Percentiles rank a stretch among this genome's conserved stretches.
These are phyloP conservation scores for Dioszegia aurantiaca DNA, from an alignment of 768 basidiomycete genomes.

Conservation along the genomic window DNA sequence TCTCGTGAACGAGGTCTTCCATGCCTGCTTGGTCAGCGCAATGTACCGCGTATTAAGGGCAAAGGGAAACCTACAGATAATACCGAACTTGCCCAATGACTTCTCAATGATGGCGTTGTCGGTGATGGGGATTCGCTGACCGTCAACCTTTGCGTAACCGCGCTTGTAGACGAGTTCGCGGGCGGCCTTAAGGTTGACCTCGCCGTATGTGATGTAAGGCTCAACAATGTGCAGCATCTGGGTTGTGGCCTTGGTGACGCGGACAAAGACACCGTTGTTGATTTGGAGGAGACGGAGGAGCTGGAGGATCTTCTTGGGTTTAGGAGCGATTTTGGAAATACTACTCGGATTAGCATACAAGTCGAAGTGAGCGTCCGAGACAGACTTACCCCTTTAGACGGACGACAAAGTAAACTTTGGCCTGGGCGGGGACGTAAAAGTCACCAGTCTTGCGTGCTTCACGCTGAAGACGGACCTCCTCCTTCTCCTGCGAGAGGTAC, in stretches of 20 bases:
- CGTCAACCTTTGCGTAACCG: slow-evolving; percentile 96
- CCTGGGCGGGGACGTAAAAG: slow-evolving; percentile 94
- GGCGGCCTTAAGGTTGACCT: slow-evolving; percentile 84
- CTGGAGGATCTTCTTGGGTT: slow-evolving; percentile 98
- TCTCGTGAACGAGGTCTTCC: slow-evolving; percentile 97
- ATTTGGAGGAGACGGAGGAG: slow-evolving; percentile 98
- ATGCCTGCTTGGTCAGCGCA: slow-evolving; percentile 53
- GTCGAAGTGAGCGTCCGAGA: background rate
- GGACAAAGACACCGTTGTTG: slow-evolving; percentile 98
- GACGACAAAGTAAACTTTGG: slow-evolving; percentile 96
- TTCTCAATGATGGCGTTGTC: slow-evolving; percentile 93
- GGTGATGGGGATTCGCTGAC: slow-evolving; percentile 91
- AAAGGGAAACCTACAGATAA: slow-evolving; percentile 63
- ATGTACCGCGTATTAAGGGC: background rate
- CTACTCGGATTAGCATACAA: slow-evolving; percentile 54
- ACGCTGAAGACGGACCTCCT: slow-evolving; percentile 92
- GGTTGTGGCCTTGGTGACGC: slow-evolving; percentile 90
- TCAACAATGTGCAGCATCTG: slow-evolving; percentile 98
- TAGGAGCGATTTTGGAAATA: slow-evolving; percentile 99
- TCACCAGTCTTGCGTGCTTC: slow-evolving; percentile 86
- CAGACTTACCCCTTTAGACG: slow-evolving; percentile 88
- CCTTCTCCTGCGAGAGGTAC: slow-evolving; percentile 85
- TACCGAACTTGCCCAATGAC: slow-evolving; percentile 85
- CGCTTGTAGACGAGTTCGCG: slow-evolving; percentile 99
- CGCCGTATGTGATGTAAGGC: slow-evolving; percentile 97